phyloP scores from a whole-genome alignment of 148 eudicot species.

The Pharnaceum exiguum region DNA sequence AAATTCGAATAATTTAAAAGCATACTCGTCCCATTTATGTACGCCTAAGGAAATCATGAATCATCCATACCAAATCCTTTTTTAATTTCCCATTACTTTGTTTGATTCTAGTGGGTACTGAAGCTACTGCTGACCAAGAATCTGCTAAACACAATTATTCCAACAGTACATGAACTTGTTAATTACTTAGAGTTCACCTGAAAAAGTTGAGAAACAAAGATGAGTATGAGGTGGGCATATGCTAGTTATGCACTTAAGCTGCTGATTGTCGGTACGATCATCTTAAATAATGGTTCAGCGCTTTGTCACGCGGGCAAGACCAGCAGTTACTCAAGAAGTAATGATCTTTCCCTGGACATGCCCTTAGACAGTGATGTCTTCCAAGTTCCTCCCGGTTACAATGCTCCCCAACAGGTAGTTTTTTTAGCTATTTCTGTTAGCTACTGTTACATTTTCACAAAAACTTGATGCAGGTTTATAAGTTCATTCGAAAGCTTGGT shows the following conservation, averaged over 20 bases:
- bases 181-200: neutral
- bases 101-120: too few relatives aligned
- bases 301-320: slow-evolving; percentile 52
- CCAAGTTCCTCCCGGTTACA: slow-evolving; percentile 57
- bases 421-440: neutral
- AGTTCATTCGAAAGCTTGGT: too few relatives aligned
- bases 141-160: too few relatives aligned
- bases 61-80: too few relatives aligned
- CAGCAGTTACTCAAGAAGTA: slow-evolving; percentile 39
- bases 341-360: slow-evolving; percentile 50
- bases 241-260: slow-evolving; percentile 8
- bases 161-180: neutral
- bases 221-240: slow-evolving; percentile 29
- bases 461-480: too few relatives aligned
- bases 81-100: too few relatives aligned
- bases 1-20: too few relatives aligned
- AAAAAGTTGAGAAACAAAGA: neutral
- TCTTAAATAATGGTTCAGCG: slow-evolving; percentile 23
- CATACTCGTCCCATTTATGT: too few relatives aligned
- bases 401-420: slow-evolving; percentile 77
- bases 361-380: slow-evolving; percentile 72
- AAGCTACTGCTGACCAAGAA: too few relatives aligned
- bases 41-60: too few relatives aligned
- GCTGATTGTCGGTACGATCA: slow-evolving; percentile 16
- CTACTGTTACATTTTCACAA: neutral